phyloP scores from a whole-genome alignment of 2,329 filamentous ascomycete species.

The Leptographium radiaticola region DNA sequence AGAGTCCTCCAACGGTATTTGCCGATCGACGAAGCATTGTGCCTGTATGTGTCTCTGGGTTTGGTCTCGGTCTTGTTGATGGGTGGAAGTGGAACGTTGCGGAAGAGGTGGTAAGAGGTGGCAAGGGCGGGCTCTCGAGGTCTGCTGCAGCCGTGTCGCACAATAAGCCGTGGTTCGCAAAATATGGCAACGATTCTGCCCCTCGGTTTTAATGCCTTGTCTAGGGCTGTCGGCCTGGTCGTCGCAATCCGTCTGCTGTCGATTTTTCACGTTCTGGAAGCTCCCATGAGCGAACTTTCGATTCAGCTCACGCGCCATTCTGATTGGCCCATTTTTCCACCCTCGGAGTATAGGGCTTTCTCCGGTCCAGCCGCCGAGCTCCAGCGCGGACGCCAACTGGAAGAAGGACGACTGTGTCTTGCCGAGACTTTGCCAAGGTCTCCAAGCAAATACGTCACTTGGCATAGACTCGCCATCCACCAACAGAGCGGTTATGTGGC shows the following conservation, averaged over 20 bases:
- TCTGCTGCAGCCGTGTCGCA: too few species aligned
- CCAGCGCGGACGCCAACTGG: not conserved
- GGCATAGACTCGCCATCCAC: too few species aligned
- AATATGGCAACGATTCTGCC: too few species aligned
- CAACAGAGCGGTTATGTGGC: too few species aligned
- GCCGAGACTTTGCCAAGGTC: not conserved
- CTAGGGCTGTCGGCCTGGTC: not conserved
- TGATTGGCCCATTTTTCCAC: slow-evolving; percentile 5
- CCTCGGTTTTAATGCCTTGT: not conserved
- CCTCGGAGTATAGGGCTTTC: slow-evolving; percentile 3
- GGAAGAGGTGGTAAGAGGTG: not conserved
- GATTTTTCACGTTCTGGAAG: slow-evolving; percentile 6
- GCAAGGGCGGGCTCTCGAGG: not conserved
- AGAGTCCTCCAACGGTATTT: not conserved
- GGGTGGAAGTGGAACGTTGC: not conserved
- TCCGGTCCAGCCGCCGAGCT: slow-evolving; percentile 4
- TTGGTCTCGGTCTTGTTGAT: not conserved
- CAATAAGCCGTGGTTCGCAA: too few species aligned
- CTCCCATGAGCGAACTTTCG: slow-evolving; percentile 1
- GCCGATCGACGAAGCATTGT: slow-evolving; percentile 1
- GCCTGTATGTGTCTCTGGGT: not conserved
- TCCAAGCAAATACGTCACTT: too few species aligned
- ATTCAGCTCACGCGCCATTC: not conserved
- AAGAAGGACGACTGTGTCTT: not conserved
- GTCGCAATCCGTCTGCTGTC: not conserved